Conservation (phyloP, 2,329 filamentous ascomycete genomes). For the Dissoconium aciculare region DNA sequence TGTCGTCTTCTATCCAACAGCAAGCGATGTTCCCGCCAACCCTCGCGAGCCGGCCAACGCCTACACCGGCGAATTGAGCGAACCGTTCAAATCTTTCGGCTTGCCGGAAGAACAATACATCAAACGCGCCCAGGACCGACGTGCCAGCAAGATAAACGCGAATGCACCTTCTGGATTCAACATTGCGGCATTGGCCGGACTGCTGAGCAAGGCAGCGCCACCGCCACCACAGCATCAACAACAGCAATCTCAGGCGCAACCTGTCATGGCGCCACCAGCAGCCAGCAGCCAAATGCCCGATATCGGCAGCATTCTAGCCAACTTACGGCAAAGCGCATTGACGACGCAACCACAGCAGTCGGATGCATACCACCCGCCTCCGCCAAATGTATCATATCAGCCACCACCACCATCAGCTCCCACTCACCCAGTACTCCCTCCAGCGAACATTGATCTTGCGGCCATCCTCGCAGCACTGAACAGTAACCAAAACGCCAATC, state of each 20-base stretch:
- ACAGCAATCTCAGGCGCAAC: constrained; percentile 4
- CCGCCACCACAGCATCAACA: too few relatives aligned
- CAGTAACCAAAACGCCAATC: constrained; percentile 2
- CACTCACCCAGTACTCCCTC: constrained; percentile 2
- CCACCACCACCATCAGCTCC: constrained; percentile 1
- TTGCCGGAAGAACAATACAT: constrained; percentile 18
- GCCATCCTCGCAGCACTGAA: constrained; percentile 19
- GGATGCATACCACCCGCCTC: constrained; percentile 2
- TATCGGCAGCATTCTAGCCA: constrained; percentile 11
- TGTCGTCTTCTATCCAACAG: constrained; percentile 32
- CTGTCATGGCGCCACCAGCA: neutral
- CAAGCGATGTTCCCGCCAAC: constrained; percentile 32
- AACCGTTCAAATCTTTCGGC: constrained; percentile 25
- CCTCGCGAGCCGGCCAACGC: constrained; percentile 32
- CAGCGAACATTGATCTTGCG: constrained; percentile 14
- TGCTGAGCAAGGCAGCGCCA: constrained; percentile 3
- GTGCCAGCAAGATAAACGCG: neutral
- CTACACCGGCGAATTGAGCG: constrained; percentile 17
- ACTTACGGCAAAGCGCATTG: neutral
- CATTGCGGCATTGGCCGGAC: constrained; percentile 4
- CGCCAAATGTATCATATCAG: constrained; percentile 5
- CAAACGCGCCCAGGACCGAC: constrained; percentile 9
- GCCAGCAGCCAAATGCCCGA: constrained; percentile 6
- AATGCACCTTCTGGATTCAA: neutral
- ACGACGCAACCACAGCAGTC: neutral